These are phyloP conservation scores for Noccaea caerulescens DNA, from an alignment of 345 rosid genomes.

Conservation along the genomic window DNA sequence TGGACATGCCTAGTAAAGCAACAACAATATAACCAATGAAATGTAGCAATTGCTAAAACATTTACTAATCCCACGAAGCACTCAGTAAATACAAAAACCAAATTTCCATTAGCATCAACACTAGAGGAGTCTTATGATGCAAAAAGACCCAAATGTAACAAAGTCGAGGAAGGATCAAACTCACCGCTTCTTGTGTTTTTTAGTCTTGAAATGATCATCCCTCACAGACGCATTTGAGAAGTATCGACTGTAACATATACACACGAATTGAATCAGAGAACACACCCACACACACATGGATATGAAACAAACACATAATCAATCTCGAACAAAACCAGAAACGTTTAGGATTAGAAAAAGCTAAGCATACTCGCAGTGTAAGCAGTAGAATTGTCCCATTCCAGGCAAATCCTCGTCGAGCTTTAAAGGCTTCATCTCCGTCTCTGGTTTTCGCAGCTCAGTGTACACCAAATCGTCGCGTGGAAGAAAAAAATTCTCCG, in stretches of 20 bases:
- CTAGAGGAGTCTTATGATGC: no score
- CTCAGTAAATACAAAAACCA: no score
- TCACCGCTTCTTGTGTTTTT: slow-evolving; percentile 91
- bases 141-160: neutral
- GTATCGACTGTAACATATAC: slow-evolving; percentile 64
- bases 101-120: no score
- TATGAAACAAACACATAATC: neutral
- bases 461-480: slow-evolving; percentile 87
- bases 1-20: neutral
- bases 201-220: slow-evolving; percentile 88
- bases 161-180: neutral
- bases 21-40: neutral
- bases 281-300: neutral
- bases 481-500: slow-evolving; percentile 38
- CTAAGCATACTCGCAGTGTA: slow-evolving; percentile 83
- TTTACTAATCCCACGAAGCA: no score
- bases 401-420: slow-evolving; percentile 92
- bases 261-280: neutral
- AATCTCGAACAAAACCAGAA: neutral
- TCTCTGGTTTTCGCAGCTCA: slow-evolving; percentile 71
- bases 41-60: neutral
- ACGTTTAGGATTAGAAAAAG: neutral
- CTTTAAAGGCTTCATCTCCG: slow-evolving; percentile 57
- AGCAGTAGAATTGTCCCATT: slow-evolving; percentile 96
- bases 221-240: slow-evolving; percentile 65